phyloP scores from a whole-genome alignment of 768 basidiomycete species.

The Rhodotorula paludigena region DNA sequence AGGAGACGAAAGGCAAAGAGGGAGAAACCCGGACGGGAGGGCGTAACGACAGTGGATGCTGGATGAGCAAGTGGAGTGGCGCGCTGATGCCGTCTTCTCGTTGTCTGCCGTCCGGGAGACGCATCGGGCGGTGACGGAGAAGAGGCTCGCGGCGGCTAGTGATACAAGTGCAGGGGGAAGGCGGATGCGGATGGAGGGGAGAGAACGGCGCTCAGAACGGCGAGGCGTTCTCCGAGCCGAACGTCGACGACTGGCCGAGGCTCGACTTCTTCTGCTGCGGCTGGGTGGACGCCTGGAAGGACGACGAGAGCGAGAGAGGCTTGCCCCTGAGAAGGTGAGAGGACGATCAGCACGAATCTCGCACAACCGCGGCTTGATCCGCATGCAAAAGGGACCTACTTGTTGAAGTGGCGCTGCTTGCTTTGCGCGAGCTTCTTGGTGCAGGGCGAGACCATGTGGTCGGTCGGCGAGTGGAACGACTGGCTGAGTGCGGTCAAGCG shows the following conservation, averaged over 20 bases:
- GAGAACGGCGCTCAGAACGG: slow-evolving; percentile 14
- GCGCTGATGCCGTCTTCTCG: too few species aligned
- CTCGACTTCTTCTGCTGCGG: slow-evolving; percentile 15
- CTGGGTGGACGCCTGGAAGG: slow-evolving; percentile 34
- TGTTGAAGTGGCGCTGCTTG: slow-evolving; percentile 87
- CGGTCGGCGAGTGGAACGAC: slow-evolving; percentile 84
- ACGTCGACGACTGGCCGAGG: slow-evolving; percentile 18
- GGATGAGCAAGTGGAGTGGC: too few species aligned
- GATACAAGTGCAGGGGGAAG: not conserved
- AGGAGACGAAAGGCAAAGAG: not conserved
- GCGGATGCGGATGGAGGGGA: not conserved
- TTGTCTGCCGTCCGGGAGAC: too few species aligned
- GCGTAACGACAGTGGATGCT: slow-evolving; percentile 1
- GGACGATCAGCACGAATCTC: too few species aligned
- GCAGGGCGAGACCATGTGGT: slow-evolving; percentile 87
- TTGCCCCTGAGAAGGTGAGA: slow-evolving; percentile 37
- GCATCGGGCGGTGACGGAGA: too few species aligned
- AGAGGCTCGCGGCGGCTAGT: not conserved
- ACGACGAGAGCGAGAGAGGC: slow-evolving; percentile 42
- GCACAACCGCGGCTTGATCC: too few species aligned
- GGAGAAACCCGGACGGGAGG: not conserved
- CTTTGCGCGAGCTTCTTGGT: slow-evolving; percentile 85
- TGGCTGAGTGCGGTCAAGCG: too few species aligned
- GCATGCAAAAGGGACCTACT: slow-evolving; percentile 57
- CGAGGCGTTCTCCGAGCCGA: slow-evolving; percentile 19